Evolutionary conservation across 495 filamentous ascomycete genomes (phyloP).

Genomic region (Aspergillus conjunctus): DNA sequence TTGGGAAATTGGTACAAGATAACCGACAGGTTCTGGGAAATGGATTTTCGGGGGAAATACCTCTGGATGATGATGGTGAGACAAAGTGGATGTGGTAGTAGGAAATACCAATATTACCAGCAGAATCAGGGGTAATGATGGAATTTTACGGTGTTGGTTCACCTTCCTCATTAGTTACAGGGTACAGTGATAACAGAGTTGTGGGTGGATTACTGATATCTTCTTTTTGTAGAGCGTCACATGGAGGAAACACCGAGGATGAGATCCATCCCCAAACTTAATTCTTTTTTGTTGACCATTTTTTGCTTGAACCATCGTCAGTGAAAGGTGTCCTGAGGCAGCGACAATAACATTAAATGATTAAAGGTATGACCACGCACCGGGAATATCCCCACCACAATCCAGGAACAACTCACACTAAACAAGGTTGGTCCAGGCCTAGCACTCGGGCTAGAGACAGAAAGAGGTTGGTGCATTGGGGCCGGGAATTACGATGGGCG

Average conservation of each 20-base stretch:
- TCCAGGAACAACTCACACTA: slow-evolving; percentile 30
- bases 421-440: slow-evolving; percentile 34
- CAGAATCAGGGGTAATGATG: neutral
- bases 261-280: neutral
- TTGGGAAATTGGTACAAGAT: neutral
- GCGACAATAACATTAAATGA: neutral
- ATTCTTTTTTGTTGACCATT: neutral
- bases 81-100: neutral
- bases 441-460: slow-evolving; percentile 27
- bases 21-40: slow-evolving; percentile 14
- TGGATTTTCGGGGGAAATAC: slow-evolving; percentile 3
- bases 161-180: neutral
- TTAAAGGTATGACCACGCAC: slow-evolving; percentile 30
- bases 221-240: no score
- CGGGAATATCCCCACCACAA: slow-evolving; percentile 23
- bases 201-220: no score
- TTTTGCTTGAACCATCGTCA: neutral
- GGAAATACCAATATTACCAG: neutral
- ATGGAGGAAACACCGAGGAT: no score
- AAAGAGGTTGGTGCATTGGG: slow-evolving; percentile 19
- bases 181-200: neutral
- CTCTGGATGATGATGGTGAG: slow-evolving; percentile 16
- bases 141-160: neutral
- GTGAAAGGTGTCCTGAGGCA: neutral
- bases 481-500: slow-evolving; percentile 37